These are phyloP conservation scores for Pistacia vera DNA, from an alignment of 345 rosid species.

Conservation along the genomic window DNA sequence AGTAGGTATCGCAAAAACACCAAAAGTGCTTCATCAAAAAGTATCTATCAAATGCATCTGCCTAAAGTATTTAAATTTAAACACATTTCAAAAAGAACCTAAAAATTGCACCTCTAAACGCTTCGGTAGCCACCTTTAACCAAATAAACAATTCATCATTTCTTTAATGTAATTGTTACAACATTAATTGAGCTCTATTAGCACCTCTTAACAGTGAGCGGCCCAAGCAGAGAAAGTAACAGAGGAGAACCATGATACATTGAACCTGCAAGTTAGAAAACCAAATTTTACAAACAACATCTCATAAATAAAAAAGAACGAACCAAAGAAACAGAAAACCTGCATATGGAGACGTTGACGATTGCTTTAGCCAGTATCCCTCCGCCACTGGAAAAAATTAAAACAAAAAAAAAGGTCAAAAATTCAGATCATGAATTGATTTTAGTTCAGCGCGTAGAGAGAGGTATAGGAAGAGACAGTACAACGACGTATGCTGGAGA, in stretches of 20 bases:
- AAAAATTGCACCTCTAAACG: not conserved
- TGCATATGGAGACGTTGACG: conserved; percentile 87
- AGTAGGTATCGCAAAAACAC: no score
- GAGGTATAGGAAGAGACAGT: conserved; percentile 19
- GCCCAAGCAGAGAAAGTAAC: conserved; percentile 79
- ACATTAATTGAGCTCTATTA: not conserved
- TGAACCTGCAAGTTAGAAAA: conserved; percentile 58
- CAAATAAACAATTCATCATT: not conserved
- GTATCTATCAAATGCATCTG: no score
- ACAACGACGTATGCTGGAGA: conserved; percentile 96
- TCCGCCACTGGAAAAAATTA: conserved; percentile 66
- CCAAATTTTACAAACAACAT: conserved; percentile 5
- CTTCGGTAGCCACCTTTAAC: not conserved
- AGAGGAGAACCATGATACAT: conserved; percentile 97
- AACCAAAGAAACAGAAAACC: conserved; percentile 36
- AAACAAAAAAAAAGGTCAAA: not conserved
- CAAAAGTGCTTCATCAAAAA: no score
- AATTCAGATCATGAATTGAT: not conserved
- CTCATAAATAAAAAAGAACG: not conserved
- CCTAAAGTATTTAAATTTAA: no score
- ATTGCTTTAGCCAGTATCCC: conserved; percentile 96
- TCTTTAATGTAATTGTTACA: not conserved
- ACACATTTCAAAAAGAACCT: not conserved
- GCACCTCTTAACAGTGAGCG: conserved; percentile 77
- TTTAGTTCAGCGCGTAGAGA: not conserved